Evolutionary conservation across 75 land plant genomes (phyloP), one percentile per base, ranked within the genome.

Genomic region (Selaginella moellendorffii): DNA sequence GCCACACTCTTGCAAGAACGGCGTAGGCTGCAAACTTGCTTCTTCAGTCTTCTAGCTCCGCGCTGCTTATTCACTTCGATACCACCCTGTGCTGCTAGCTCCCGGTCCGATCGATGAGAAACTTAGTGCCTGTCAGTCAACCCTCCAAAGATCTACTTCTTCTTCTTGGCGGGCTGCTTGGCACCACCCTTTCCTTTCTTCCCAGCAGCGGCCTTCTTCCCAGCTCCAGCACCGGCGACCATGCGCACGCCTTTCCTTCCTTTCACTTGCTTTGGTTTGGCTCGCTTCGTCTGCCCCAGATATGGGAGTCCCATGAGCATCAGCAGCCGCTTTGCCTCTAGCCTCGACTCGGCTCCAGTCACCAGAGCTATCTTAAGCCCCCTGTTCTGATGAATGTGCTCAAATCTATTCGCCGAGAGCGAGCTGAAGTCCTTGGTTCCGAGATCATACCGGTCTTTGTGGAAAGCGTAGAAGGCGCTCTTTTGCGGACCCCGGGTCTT

Each of bases 111-210:
- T n/a, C n/a, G n/a, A n/a, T n/a, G n/a, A n/a, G n/a, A n/a, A n/a
- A n/a, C n/a, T n/a, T n/a, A n/a, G n/a, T n/a, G n/a, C n/a, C n/a
- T n/a, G n/a, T n/a, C n/a, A n/a, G n/a, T n/a, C n/a, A n/a, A n/a
- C n/a, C n/a, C n/a, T n/a, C n/a, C n/a, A n/a, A n/a, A n/a, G n/a
- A n/a, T n/a, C n/a, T 36, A 36, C 46, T 36, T 36, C 14, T 36
- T 36, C 46, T 36, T 36, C 46, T 36, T 36, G 46, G 46, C 46
- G n/a, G n/a, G n/a, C n/a, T n/a, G n/a, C 46, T 36, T 36, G 46
- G 46, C 46, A 36, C 10, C 46, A 36, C 46, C 46, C 14, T 36
- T 36, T 5, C 46, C 46, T 14, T 36, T 36, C 14, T 36, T 36
- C 5, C 10, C 46, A 14, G 46, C 46, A 36, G 46, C 46, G 14